Evolutionary conservation across 352 stramenopile species (phyloP).

Genomic region (Phytophthora pluvialis): DNA sequence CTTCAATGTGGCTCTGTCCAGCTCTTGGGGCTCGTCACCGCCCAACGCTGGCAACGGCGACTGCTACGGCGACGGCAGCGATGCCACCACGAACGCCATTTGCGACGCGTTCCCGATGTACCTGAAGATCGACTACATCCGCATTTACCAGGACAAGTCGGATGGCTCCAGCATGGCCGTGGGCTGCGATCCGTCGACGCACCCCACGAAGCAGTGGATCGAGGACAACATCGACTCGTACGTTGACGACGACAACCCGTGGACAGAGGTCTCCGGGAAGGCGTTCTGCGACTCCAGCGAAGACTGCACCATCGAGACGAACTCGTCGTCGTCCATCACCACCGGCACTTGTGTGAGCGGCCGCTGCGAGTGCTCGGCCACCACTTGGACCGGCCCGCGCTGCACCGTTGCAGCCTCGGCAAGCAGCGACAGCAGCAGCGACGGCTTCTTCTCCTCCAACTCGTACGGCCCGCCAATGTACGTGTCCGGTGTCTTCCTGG

Average conservation of each 20-base stretch:
- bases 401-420: slow-evolving; percentile 34
- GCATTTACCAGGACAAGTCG: slow-evolving; percentile 54
- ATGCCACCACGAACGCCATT: slow-evolving; percentile 39
- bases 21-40: slow-evolving; percentile 79
- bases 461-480: slow-evolving; percentile 41
- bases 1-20: slow-evolving; percentile 92
- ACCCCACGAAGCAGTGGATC: slow-evolving; percentile 71
- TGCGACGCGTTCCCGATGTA: slow-evolving; percentile 75
- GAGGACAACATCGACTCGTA: slow-evolving; percentile 77
- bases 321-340: slow-evolving; percentile 22
- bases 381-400: slow-evolving; percentile 48
- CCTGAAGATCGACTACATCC: slow-evolving; percentile 72
- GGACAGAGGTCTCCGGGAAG: slow-evolving; percentile 54
- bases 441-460: slow-evolving; percentile 26
- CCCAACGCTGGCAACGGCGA: slow-evolving; percentile 43
- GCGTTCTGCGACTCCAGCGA: slow-evolving; percentile 57
- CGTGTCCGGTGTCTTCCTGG: slow-evolving; percentile 24
- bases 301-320: slow-evolving; percentile 59
- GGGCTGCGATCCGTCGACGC: slow-evolving; percentile 55
- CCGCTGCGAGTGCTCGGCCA: slow-evolving; percentile 40
- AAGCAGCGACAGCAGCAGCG: slow-evolving; percentile 24
- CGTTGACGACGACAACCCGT: slow-evolving; percentile 61
- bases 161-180: slow-evolving; percentile 53
- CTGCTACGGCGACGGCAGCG: slow-evolving; percentile 57
- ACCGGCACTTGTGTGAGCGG: slow-evolving; percentile 44